Evolutionary conservation across 2,329 filamentous ascomycete genomes (phyloP).

Genomic region (Alternaria triticina): DNA sequence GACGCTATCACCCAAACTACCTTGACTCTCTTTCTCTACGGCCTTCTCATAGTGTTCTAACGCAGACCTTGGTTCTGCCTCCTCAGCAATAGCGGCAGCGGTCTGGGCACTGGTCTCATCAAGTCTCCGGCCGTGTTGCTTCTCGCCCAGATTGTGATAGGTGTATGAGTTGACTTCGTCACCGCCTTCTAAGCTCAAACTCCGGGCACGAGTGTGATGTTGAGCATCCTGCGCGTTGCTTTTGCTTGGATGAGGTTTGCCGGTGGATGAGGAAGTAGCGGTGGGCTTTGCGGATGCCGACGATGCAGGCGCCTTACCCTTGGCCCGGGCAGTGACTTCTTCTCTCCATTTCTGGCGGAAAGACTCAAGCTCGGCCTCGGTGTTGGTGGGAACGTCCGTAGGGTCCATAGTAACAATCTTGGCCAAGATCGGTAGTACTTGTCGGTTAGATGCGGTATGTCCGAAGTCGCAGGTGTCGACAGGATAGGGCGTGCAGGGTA

Average conservation of each 20-base stretch:
- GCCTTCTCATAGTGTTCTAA: conserved; percentile 93
- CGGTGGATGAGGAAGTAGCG: conserved; percentile 19
- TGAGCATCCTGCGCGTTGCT: conserved; percentile 31
- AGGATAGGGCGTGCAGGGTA: conserved; percentile 8
- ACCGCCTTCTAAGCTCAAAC: conserved; percentile 40
- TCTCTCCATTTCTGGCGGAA: conserved; percentile 88
- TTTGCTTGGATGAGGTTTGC: conserved; percentile 29
- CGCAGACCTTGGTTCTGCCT: conserved; percentile 71
- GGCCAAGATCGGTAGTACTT: conserved; percentile 29
- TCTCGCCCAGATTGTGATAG: conserved; percentile 56
- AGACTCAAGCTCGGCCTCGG: conserved; percentile 75
- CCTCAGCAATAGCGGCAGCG: conserved; percentile 35
- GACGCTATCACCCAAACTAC: conserved; percentile 87
- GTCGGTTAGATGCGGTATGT: conserved; percentile 24
- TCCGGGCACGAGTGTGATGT: conserved; percentile 32
- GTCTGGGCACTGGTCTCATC: conserved; percentile 50
- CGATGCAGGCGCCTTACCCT: conserved; percentile 30
- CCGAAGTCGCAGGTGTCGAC: conserved; percentile 36
- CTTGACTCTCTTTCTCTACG: conserved; percentile 84
- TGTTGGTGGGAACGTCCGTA: conserved; percentile 33
- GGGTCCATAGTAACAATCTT: conserved; percentile 22
- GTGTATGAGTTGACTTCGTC: conserved; percentile 51
- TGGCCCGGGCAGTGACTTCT: conserved; percentile 69
- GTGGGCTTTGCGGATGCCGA: conserved; percentile 19
- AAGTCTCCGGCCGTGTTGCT: conserved; percentile 52